These are phyloP conservation scores for Podila horticola DNA, from an alignment of 192 early-diverging fungal genomes.

Conservation along the genomic window DNA sequence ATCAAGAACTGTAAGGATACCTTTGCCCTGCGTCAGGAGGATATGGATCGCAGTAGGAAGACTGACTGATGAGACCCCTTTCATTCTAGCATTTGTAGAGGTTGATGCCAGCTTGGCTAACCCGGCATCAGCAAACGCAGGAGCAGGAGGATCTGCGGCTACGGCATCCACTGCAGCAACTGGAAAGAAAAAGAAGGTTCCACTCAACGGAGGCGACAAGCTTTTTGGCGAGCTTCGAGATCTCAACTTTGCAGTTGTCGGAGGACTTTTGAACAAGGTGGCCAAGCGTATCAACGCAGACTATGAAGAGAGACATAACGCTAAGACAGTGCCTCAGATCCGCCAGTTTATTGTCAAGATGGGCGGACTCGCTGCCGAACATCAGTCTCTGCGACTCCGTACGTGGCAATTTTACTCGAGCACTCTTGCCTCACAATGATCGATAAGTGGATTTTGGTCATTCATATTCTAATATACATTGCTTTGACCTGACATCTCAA, in stretches of 20 bases:
- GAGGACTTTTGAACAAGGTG: slow-evolving; percentile 81
- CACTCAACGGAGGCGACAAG: slow-evolving; percentile 82
- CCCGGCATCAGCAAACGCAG: slow-evolving; percentile 38
- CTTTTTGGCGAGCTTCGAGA: slow-evolving; percentile 86
- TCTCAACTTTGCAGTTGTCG: slow-evolving; percentile 93
- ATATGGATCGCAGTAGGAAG: too few species aligned
- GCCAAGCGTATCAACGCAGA: slow-evolving; percentile 87
- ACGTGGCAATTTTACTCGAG: slow-evolving; percentile 27
- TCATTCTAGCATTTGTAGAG: slow-evolving; percentile 74
- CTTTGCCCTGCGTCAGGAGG: background rate
- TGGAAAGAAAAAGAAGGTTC: slow-evolving; percentile 77
- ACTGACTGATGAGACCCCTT: too few species aligned
- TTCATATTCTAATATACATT: background rate
- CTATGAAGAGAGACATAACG: slow-evolving; percentile 90
- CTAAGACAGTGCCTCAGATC: slow-evolving; percentile 91
- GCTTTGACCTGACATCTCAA: background rate
- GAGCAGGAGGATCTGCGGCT: slow-evolving; percentile 32
- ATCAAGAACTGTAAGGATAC: slow-evolving; percentile 73
- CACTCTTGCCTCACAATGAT: too few species aligned
- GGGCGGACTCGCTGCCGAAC: slow-evolving; percentile 84
- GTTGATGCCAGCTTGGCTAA: slow-evolving; percentile 73
- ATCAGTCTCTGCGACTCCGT: slow-evolving; percentile 85
- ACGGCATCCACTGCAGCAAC: slow-evolving; percentile 29
- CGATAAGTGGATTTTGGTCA: slow-evolving; percentile 4
- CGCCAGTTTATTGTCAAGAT: slow-evolving; percentile 93